Conservation (phyloP, 1,139 yeast species). For the Pichia terricola region DNA sequence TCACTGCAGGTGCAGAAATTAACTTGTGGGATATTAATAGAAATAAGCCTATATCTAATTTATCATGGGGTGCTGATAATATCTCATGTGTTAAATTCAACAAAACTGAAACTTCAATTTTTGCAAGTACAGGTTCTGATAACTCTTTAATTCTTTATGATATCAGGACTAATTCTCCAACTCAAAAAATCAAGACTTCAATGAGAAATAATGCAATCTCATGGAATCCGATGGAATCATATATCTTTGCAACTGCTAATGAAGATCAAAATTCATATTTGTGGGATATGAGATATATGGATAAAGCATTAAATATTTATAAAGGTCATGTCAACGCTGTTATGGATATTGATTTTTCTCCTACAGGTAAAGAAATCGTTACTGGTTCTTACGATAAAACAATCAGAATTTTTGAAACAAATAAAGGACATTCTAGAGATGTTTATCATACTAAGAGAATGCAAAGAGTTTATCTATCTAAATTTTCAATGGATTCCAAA, state of each 20-base stretch:
- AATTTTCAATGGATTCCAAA: slow-evolving; percentile 79
- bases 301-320: slow-evolving; percentile 68
- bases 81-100: slow-evolving; percentile 76
- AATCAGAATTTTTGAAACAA: slow-evolving; percentile 57
- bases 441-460: slow-evolving; percentile 93
- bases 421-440: slow-evolving; percentile 88
- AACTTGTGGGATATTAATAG: slow-evolving; percentile 86
- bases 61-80: slow-evolving; percentile 96
- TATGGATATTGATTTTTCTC: slow-evolving; percentile 88
- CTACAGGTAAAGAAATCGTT: slow-evolving; percentile 93
- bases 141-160: slow-evolving; percentile 87
- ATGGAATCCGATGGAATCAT: slow-evolving; percentile 99
- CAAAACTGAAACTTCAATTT: slow-evolving; percentile 77
- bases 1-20: slow-evolving; percentile 85
- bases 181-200: slow-evolving; percentile 78
- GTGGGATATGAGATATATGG: slow-evolving; percentile 93
- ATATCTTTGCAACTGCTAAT: slow-evolving; percentile 79
- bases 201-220: slow-evolving; percentile 79
- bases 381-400: slow-evolving; percentile 95
- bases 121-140: slow-evolving; percentile 91
- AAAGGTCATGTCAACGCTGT: slow-evolving; percentile 97
- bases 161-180: slow-evolving; percentile 83
- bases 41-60: slow-evolving; percentile 62
- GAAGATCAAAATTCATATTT: slow-evolving; percentile 94
- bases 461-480: slow-evolving; percentile 86